Evolutionary conservation across 768 basidiomycete genomes (phyloP).

Genomic region (Termitomyces sp.): DNA sequence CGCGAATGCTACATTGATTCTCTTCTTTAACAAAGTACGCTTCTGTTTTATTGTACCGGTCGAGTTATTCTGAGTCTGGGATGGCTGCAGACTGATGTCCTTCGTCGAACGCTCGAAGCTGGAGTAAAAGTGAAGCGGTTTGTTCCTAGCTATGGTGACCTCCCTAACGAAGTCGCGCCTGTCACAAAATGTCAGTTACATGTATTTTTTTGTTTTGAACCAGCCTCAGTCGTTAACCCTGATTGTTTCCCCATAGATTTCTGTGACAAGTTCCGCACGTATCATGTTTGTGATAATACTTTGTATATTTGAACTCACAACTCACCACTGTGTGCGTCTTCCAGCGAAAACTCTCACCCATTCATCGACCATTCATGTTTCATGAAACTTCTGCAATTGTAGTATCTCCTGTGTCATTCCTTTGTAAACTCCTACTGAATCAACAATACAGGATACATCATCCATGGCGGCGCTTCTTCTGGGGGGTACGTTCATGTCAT

Average conservation of each 20-base stretch:
- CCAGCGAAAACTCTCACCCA: conserved; percentile 53
- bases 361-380: conserved; percentile 55
- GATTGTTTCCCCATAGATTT: conserved; percentile 41
- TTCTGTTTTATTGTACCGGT: too few species aligned
- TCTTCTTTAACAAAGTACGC: conserved; percentile 71
- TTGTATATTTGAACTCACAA: not conserved
- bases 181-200: conserved; percentile 53
- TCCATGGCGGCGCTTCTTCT: conserved; percentile 34
- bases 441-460: conserved; percentile 30
- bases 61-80: too few species aligned
- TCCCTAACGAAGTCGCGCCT: conserved; percentile 50
- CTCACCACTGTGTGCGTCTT: not conserved
- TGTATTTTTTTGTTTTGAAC: not conserved
- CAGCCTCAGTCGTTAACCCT: not conserved
- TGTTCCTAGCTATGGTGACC: conserved; percentile 57
- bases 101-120: conserved; percentile 47
- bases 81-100: conserved; percentile 40
- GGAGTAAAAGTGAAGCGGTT: conserved; percentile 53
- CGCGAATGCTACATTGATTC: conserved; percentile 32
- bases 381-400: conserved; percentile 72
- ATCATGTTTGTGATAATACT: conserved; percentile 41
- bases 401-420: conserved; percentile 20
- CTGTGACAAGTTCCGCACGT: conserved; percentile 59
- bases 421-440: not conserved
- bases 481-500: conserved; percentile 20